Base-by-base conservation (phyloP, 73 alveolate genomes). In the Durusdinium trenchii region DNA sequence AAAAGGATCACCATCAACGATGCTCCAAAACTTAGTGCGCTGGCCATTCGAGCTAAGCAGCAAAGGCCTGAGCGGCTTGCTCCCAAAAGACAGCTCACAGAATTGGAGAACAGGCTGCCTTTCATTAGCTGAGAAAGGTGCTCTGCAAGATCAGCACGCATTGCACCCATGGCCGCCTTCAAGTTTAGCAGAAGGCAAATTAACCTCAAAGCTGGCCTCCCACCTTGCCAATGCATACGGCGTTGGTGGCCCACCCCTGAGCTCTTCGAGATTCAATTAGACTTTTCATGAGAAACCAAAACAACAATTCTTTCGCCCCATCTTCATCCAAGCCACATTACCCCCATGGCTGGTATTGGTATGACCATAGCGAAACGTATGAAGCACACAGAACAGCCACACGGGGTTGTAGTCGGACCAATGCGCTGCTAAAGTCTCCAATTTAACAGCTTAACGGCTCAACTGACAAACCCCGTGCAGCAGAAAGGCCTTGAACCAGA, bases 91-190 rank as follows among this genome's bases (percentile, higher is more conserved):
- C 28, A 32, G 50, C 57, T 32, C 28, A 6, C 5, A 73, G 38
- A 35, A 12, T 57, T 23, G 12, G 60, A 42, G 0, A 28, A 6
- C 4, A 7, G 7, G 46, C 50, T 32, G 43, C 45, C 51, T 6
- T 28, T n/a, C 81, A 42, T 18, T 40, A 36, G 52, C 86, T 91
- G 60, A 91, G 98, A 30, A 38, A 20, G 18, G 61, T 9, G 26
- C 98, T 69, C 82, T 91, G 98, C 43, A 91, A 75, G 6, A 67
- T 3, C 45, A 91, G 90, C 30, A 91, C 90, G 78, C 81, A 67
- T 2, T 91, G 67, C 45, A 91, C 98, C 98, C 98, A 91, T 10
- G 98, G 98, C 76, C 98, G 98, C 98, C 98, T 91, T n/a, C 45
- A 50, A 32, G 23, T 45, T 18, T 9, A 43, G 26, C 32, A 52